Percentiles rank a stretch among this genome's conserved stretches.
Conservation (phyloP, 192 early-diverging fungal genomes). For the Haplosporangium gracile region DNA sequence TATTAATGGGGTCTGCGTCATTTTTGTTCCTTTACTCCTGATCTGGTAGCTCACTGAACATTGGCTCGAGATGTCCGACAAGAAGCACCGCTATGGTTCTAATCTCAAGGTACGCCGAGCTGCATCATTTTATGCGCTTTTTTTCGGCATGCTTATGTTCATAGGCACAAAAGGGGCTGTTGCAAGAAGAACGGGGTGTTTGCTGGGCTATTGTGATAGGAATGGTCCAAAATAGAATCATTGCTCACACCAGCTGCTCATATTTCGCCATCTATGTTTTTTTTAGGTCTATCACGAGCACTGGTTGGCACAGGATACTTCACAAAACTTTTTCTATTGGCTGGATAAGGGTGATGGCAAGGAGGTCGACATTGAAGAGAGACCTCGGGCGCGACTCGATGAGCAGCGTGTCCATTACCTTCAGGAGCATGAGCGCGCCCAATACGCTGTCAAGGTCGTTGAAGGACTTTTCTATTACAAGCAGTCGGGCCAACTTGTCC, state of each 20-base stretch:
- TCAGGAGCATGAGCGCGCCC: constrained; percentile 35
- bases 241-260: constrained; percentile 3
- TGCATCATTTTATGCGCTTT: too few relatives aligned
- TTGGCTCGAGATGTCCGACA: constrained; percentile 59
- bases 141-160: neutral
- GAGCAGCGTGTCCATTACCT: constrained; percentile 53
- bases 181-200: neutral
- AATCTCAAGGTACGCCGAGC: constrained; percentile 52
- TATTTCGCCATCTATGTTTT: neutral
- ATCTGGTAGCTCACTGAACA: constrained; percentile 49
- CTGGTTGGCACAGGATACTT: constrained; percentile 50
- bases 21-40: neutral
- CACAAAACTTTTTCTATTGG: constrained; percentile 62
- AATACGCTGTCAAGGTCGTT: constrained; percentile 48
- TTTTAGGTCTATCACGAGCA: constrained; percentile 54
- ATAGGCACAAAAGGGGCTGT: neutral
- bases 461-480: constrained; percentile 52
- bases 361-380: constrained; percentile 27
- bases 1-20: neutral
- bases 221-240: neutral
- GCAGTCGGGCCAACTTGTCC: constrained; percentile 36
- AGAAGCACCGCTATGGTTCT: constrained; percentile 58
- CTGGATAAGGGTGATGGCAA: constrained; percentile 57
- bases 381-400: constrained; percentile 44
- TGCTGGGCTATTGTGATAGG: too few relatives aligned